Evolutionary conservation across 2,329 filamentous ascomycete species (phyloP).

Genomic region (Penicillium griseofulvum): DNA sequence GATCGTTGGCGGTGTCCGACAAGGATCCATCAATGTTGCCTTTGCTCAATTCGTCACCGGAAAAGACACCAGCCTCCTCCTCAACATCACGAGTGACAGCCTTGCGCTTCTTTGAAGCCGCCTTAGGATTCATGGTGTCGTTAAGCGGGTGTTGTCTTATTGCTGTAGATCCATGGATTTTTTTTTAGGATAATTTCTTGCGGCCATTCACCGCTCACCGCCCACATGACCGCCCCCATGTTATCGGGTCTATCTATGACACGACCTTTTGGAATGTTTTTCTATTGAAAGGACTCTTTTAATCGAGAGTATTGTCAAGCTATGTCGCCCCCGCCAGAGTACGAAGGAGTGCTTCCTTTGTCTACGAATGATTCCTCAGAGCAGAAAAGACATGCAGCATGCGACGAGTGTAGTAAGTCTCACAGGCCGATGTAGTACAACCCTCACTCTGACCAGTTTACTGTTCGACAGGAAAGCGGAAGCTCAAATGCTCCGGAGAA

Average conservation of each 20-base stretch:
- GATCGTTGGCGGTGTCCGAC: slow-evolving; percentile 43
- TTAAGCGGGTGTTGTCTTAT: slow-evolving; percentile 11
- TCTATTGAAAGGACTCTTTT: slow-evolving; percentile 1
- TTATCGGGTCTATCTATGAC: slow-evolving; percentile 23
- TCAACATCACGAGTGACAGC: slow-evolving; percentile 56
- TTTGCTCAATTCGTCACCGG: slow-evolving; percentile 59
- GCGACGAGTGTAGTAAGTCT: slow-evolving; percentile 49
- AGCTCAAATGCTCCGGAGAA: slow-evolving; percentile 50
- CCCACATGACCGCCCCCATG: slow-evolving; percentile 35
- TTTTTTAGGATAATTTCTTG: slow-evolving; percentile 26
- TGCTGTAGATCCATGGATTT: slow-evolving; percentile 18
- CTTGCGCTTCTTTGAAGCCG: slow-evolving; percentile 62
- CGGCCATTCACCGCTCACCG: slow-evolving; percentile 36
- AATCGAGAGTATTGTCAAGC: background rate
- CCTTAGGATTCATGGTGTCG: slow-evolving; percentile 35
- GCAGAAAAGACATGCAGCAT: slow-evolving; percentile 47
- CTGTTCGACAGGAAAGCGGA: slow-evolving; percentile 41
- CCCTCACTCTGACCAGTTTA: slow-evolving; percentile 20
- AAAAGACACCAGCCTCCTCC: slow-evolving; percentile 51
- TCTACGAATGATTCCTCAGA: slow-evolving; percentile 13
- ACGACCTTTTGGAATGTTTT: background rate
- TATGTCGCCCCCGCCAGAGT: slow-evolving; percentile 8
- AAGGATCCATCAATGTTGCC: slow-evolving; percentile 44
- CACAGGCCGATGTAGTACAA: background rate
- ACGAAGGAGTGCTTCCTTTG: background rate